Base-by-base conservation (phyloP, 805 yeast genomes). In the Barnettozyma botsteinii region DNA sequence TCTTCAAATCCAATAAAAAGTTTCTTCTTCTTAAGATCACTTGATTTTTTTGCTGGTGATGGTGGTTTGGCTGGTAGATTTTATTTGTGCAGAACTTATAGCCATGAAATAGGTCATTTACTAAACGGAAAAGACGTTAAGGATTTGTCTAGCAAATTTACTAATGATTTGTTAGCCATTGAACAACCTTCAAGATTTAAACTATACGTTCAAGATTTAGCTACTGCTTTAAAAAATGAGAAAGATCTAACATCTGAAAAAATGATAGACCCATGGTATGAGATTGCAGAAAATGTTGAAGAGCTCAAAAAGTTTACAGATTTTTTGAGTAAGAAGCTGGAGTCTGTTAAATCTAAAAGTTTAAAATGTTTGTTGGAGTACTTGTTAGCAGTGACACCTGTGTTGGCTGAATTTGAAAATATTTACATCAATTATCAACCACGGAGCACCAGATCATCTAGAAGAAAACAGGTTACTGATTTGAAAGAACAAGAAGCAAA, bases 41-140 rank as follows among this genome's bases (percentile, higher is more conserved):
- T 56, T 15, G 57, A 52, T 31, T 55, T 56, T 30, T 56, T 44
- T 26, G 54, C 55, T 5, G 60, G 60, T 32, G 58, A 53, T 35
- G 51, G 49, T 21, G 57, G 57, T 7, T 24, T 44, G 5, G 47
- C 42, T 40, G 60, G 60, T 7, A 46, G 58, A 15, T 55, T 50
- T 38, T 53, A 30, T 26, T 36, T 55, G 12, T 49, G 53, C 27
- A 46, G 58, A 29, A 42, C 53, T 5, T 51, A 51, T 11, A 49
- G 46, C 31, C 31, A 37, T 15, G 39, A 43, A 9, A 30, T 41
- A 13, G 57, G 55, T 22, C 47, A 47, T 6, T 39, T 52, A 19
- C 18, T 49, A 1, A 24, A 42, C 13, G 36, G 42, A 12, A 14
- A 45, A 4, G 55, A 52, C 18, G 32, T 47, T 22, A 35, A 38